phyloP scores from a whole-genome alignment of 2,329 filamentous ascomycete genomes.

The Talaromyces sp. region DNA sequence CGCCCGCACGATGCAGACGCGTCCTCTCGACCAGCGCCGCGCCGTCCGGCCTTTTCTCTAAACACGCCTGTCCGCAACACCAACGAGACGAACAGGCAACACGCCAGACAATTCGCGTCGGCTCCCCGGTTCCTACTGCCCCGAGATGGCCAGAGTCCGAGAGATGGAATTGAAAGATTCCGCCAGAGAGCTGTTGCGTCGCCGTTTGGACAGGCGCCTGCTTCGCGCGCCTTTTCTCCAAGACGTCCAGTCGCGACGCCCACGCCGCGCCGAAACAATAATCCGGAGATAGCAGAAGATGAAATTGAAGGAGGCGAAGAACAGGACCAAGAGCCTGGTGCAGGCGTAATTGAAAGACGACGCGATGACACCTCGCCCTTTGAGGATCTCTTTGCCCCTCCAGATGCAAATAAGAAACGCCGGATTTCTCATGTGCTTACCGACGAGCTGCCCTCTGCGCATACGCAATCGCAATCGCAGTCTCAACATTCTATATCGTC shows the following conservation, averaged over 20 bases:
- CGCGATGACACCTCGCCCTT: constrained; percentile 15
- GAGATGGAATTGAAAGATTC: background rate
- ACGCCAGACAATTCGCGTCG: constrained; percentile 10
- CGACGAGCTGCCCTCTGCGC: background rate
- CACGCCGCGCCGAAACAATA: background rate
- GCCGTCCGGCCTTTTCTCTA: constrained; percentile 7
- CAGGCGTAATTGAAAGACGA: background rate
- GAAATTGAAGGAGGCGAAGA: constrained; percentile 1
- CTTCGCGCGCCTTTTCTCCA: background rate
- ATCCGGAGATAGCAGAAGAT: background rate
- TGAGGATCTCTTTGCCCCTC: constrained; percentile 26
- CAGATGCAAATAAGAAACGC: constrained; percentile 25
- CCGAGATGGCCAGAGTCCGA: background rate
- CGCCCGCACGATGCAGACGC: background rate
- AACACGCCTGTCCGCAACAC: background rate
- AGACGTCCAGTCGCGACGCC: background rate
- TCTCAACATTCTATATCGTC: constrained; percentile 1
- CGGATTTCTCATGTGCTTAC: constrained; percentile 14
- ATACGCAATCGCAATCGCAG: background rate
- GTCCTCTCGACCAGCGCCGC: background rate
- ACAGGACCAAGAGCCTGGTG: constrained; percentile 1
- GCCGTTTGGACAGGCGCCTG: background rate
- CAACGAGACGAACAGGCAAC: background rate
- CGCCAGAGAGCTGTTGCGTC: background rate
- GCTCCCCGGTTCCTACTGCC: constrained; percentile 10